phyloP scores from a whole-genome alignment of 2,329 filamentous ascomycete genomes.

The Epichloe brachyelytri region DNA sequence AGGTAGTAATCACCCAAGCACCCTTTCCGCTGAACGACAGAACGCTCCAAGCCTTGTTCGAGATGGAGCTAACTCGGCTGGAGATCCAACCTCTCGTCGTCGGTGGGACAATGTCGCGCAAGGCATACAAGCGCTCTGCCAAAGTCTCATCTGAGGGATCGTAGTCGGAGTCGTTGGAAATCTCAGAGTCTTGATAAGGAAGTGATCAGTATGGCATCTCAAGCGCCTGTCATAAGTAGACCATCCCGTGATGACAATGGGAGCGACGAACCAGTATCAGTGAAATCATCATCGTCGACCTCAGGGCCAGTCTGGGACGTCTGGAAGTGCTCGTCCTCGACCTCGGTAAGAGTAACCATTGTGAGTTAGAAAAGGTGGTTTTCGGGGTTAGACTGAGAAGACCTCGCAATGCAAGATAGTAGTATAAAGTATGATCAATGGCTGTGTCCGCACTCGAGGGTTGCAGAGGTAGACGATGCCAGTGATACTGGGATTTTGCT shows the following conservation, averaged over 20 bases:
- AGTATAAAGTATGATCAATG: neutral
- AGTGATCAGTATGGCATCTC: slow-evolving; percentile 1
- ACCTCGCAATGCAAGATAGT: neutral
- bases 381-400: neutral
- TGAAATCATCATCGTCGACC: slow-evolving; percentile 85
- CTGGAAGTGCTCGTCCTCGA: slow-evolving; percentile 91
- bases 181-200: slow-evolving; percentile 53
- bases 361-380: slow-evolving; percentile 19
- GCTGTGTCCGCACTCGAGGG: neutral
- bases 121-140: slow-evolving; percentile 55
- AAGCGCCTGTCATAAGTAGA: neutral
- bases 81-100: slow-evolving; percentile 56
- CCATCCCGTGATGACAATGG: neutral
- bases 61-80: slow-evolving; percentile 44
- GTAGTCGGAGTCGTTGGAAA: slow-evolving; percentile 67
- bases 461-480: neutral
- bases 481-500: neutral
- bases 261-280: slow-evolving; percentile 63
- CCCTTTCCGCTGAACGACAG: slow-evolving; percentile 69
- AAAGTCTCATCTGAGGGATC: slow-evolving; percentile 47
- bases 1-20: slow-evolving; percentile 83
- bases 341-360: slow-evolving; percentile 96
- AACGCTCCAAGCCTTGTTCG: slow-evolving; percentile 34
- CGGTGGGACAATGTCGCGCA: slow-evolving; percentile 65
- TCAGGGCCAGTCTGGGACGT: slow-evolving; percentile 55